Evolutionary conservation across 441 rosid genomes (phyloP), one percentile per base, ranked within the genome.

Genomic region (Pelargonium myrrhifolium): DNA sequence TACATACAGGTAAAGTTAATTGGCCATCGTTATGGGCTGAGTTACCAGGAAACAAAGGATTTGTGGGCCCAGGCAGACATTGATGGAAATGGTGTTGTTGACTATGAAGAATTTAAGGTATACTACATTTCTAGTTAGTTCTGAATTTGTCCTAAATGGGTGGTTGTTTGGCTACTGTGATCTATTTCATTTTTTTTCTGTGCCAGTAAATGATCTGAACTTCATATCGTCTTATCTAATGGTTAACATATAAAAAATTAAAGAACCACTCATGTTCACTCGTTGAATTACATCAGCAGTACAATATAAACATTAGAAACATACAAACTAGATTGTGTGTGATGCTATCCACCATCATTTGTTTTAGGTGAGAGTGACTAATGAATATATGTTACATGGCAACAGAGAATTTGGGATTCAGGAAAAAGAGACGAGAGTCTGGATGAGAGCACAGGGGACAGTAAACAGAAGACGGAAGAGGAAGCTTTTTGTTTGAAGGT

Each of bases 21-120:
- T 45, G 51, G 51, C 12, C 51, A 45, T 45, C 51, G 51, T 9
- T 45, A 79, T 53, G 93, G 97, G 68, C 85, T 93, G 60, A 80
- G 85, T 79, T 84, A 76, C 76, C 82, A 85, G 80, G 89, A 93
- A 66, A 85, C 78, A 5, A 77, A 80, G 76, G 89, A 86, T 69
- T 82, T 90, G 21, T 93, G 98, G 96, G 63, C 68, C 62, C 88
- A 81, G 81, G 97, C 85, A 66, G 94, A 89, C 67, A 26, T 73
- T 26, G 86, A 83, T 75, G 91, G 89, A 71, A 81, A 90, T 72
- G 96, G 89, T 45, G 76, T 89, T 65, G 78, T 90, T 66, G 86
- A 83, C 74, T 80, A 74, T 70, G 85, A 85, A 78, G 94, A 93
- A 74, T 87, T 90, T 70, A 81, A 87, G 94, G 98, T 85, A 39